phyloP scores from a whole-genome alignment of 2,329 filamentous ascomycete genomes.

The Aspergillus ochraceoroseus region DNA sequence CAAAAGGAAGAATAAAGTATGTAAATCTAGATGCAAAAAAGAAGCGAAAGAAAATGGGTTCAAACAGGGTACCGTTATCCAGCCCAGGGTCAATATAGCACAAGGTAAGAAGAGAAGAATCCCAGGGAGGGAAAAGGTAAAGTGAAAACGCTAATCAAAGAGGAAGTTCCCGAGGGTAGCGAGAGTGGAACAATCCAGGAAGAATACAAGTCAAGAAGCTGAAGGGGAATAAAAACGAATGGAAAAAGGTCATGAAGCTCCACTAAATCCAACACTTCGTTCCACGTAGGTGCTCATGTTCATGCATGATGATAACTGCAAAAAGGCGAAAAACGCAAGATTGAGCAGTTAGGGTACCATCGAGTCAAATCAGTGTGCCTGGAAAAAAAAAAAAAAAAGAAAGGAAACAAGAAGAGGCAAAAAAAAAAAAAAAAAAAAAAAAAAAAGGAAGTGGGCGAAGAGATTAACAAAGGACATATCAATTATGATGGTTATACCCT shows the following conservation, averaged over 20 bases:
- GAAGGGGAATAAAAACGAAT: constrained; percentile 18
- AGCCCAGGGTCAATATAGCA: constrained; percentile 6
- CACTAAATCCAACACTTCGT: constrained; percentile 23
- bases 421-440: constrained; percentile 7
- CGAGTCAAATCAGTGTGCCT: constrained; percentile 12
- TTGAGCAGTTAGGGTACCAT: constrained; percentile 11
- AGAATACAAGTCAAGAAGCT: constrained; percentile 18
- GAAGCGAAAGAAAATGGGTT: background rate
- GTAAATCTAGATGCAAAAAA: constrained; percentile 13
- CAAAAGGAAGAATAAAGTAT: constrained; percentile 10
- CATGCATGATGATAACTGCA: constrained; percentile 25
- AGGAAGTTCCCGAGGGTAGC: no score
- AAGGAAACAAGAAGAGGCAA: constrained; percentile 2
- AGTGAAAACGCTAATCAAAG: constrained; percentile 16
- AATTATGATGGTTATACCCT: background rate
- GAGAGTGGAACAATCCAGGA: constrained; percentile 7
- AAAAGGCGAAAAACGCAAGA: constrained; percentile 14
- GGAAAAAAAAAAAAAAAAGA: constrained; percentile 8
- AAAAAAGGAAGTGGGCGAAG: no score
- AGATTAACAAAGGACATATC: constrained; percentile 2
- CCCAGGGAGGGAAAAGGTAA: background rate
- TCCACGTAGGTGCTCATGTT: constrained; percentile 27
- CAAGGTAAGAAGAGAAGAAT: constrained; percentile 1
- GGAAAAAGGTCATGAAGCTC: constrained; percentile 19
- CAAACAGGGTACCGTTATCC: background rate